phyloP scores from a whole-genome alignment of 371 early-diverging fungal species.

The Gilbertella persicaria region DNA sequence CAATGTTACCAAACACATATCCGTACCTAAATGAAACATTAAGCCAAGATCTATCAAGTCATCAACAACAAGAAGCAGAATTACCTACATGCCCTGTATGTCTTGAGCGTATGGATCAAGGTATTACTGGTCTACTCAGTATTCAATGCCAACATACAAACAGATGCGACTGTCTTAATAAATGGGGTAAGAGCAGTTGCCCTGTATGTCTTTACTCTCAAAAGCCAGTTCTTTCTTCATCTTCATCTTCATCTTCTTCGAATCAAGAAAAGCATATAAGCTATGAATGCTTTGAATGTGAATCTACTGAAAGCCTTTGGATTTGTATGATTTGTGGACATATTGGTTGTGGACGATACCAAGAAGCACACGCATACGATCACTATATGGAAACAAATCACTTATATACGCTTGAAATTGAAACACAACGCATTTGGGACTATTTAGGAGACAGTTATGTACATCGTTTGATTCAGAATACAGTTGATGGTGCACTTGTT shows the following conservation, averaged over 20 bases:
- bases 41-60: slow-evolving; percentile 11
- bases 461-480: slow-evolving; percentile 91
- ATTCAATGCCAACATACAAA: slow-evolving; percentile 93
- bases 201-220: slow-evolving; percentile 89
- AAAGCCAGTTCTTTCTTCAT: slow-evolving; percentile 31
- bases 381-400: slow-evolving; percentile 85
- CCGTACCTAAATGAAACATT: slow-evolving; percentile 55
- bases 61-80: slow-evolving; percentile 39
- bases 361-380: slow-evolving; percentile 82
- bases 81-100: slow-evolving; percentile 97
- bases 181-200: slow-evolving; percentile 92
- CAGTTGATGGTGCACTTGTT: slow-evolving; percentile 87
- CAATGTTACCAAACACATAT: slow-evolving; percentile 61
- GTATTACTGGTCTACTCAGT: slow-evolving; percentile 83
- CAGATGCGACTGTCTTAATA: slow-evolving; percentile 84
- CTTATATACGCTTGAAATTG: slow-evolving; percentile 87
- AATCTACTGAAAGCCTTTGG: slow-evolving; percentile 81
- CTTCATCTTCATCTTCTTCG: slow-evolving; percentile 10
- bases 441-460: slow-evolving; percentile 96
- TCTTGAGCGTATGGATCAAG: slow-evolving; percentile 90
- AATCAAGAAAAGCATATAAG: slow-evolving; percentile 7
- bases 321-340: slow-evolving; percentile 94
- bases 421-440: slow-evolving; percentile 96
- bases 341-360: slow-evolving; percentile 82
- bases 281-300: slow-evolving; percentile 76